Evolutionary conservation across 192 early-diverging fungal genomes (phyloP), one percentile per base, ranked within the genome.

Genomic region (Coemansia sp.): DNA sequence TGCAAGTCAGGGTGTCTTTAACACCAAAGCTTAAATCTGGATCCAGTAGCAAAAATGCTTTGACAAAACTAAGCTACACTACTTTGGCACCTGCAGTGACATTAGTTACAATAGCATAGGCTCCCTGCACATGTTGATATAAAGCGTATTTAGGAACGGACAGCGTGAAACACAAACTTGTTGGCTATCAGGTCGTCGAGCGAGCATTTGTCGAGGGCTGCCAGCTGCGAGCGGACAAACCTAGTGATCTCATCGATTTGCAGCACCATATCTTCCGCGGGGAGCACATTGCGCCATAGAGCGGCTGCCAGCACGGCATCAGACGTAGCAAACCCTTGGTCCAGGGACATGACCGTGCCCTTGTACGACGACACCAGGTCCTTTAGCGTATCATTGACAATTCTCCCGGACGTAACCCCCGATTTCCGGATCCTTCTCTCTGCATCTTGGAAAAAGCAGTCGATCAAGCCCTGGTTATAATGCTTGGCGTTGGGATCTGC

Each of bases 241-340:
- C 20, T 20, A n/a, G 61, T 61, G n/a, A 74, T 53, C 8, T 22
- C 36, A 17, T 67, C 76, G 4, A 67, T 50, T 48, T 73, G 67
- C 23, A 74, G 33, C 50, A 79, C 61, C 11, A 64, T 62, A 0
- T 58, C 67, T 27, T 79, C 76, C 5, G 53, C 67, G 0, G 76
- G 76, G 3, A 75, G 58, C 45, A 83, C 17, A 50, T 83, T 83
- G 38, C 82, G 75, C 94, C 94, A 98, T 40, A 98, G 76, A 6
- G 96, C 96, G 27, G 90, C 86, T 8, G 93, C 94, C 61, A 98
- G 79, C 57, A 93, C 85, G 14, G 91, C 89, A 65, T 98, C 93
- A 15, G 90, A 87, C 45, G 86, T 83, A 55, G 87, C 86, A 70
- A 97, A 84, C 6, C 91, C 94, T 70, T 98, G 94, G 66, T 98